Percentiles rank a stretch among this genome's conserved stretches.
Evolutionary conservation across 441 rosid genomes (phyloP).

Genomic region (Gossypium davidsonii): DNA sequence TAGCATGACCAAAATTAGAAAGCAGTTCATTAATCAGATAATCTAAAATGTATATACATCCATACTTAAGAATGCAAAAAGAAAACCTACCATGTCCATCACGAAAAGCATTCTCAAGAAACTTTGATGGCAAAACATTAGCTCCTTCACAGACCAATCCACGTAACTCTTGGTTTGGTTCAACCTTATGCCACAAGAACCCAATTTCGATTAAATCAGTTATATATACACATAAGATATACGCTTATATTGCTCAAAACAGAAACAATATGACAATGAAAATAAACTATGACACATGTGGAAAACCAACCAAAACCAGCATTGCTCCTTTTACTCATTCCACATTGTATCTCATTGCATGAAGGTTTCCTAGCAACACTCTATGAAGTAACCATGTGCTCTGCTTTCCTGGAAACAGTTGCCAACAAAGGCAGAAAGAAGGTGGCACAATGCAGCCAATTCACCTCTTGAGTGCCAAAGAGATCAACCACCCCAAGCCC

Average conservation of each 20-base stretch:
- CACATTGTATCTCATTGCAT: background rate
- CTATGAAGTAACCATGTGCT: background rate
- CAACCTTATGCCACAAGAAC: conserved; percentile 75
- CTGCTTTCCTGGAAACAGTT: background rate
- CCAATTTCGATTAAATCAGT: conserved; percentile 13
- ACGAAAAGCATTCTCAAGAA: conserved; percentile 68
- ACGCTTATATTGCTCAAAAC: background rate
- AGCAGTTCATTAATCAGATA: background rate
- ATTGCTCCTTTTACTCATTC: background rate
- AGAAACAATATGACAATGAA: background rate
- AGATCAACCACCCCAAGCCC: no score
- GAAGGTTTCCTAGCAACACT: background rate
- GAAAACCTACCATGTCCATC: conserved; percentile 59
- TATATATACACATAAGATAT: background rate
- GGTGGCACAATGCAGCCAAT: background rate
- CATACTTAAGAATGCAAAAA: background rate
- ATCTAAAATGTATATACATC: background rate
- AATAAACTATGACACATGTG: background rate
- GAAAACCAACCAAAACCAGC: background rate
- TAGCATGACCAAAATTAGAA: conserved; percentile 20
- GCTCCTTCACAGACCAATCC: conserved; percentile 94
- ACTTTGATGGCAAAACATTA: conserved; percentile 81
- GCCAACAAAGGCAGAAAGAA: background rate
- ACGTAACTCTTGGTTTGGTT: conserved; percentile 87
- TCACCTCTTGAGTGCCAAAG: background rate